A percentile compares a stretch with the other conserved stretches of the same genome.
These are phyloP conservation scores for Pseudophaeomoniella oleicola DNA, from an alignment of 2,329 filamentous ascomycete species.

Conservation along the genomic window DNA sequence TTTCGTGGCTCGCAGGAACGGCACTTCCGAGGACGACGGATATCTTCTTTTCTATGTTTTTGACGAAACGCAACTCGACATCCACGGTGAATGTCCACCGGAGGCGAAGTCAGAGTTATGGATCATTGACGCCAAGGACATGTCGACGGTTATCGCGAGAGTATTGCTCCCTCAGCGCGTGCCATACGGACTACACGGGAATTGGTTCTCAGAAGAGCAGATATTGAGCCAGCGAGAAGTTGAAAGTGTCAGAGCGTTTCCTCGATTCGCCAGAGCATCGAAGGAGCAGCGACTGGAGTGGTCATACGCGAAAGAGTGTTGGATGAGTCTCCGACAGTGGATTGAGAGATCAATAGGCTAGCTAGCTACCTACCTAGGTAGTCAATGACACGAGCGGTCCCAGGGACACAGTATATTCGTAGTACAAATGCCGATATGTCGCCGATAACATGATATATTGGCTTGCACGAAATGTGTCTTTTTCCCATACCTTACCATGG, in stretches of 20 bases:
- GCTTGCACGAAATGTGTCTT: neutral
- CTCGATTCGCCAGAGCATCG: neutral
- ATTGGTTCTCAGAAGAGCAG: constrained; percentile 43
- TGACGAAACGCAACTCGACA: constrained; percentile 50
- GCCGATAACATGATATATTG: too few species aligned
- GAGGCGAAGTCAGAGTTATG: constrained; percentile 47
- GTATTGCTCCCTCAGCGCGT: constrained; percentile 51
- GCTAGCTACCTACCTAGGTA: neutral
- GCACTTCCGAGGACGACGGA: constrained; percentile 45
- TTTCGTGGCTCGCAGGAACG: constrained; percentile 39
- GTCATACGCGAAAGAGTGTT: neutral
- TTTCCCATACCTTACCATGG: neutral
- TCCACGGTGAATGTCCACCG: constrained; percentile 28
- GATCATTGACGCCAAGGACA: constrained; percentile 50
- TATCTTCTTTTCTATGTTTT: constrained; percentile 57
- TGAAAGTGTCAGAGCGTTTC: constrained; percentile 14
- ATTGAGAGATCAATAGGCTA: neutral
- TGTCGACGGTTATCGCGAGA: constrained; percentile 46
- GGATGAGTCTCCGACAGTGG: neutral
- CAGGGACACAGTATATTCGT: too few species aligned
- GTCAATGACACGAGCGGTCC: neutral
- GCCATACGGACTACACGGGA: constrained; percentile 54
- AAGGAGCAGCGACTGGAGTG: neutral
- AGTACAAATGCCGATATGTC: too few species aligned
- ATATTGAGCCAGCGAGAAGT: constrained; percentile 33